A percentile compares a stretch with the other conserved stretches of the same genome.
Conservation (phyloP, 352 stramenopile genomes). For the Phytophthora podocarpi region DNA sequence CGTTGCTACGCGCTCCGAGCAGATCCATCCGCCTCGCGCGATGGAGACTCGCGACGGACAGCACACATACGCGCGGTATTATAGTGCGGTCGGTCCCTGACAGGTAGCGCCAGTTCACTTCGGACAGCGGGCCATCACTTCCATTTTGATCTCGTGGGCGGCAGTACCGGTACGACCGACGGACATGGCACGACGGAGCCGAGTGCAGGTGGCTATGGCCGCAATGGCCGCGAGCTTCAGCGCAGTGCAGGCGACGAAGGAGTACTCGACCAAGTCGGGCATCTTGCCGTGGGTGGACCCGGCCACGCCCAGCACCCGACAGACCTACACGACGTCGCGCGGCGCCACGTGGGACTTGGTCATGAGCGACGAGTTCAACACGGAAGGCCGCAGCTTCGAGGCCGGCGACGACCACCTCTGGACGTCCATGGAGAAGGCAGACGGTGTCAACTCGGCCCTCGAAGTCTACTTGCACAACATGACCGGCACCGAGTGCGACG, state of each 20-base stretch:
- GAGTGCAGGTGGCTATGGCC: background rate
- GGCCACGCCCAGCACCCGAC: slow-evolving; percentile 41
- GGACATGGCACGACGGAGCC: slow-evolving; percentile 3
- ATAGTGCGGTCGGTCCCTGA: background rate
- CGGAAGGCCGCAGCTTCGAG: slow-evolving; percentile 77
- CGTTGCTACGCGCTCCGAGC: slow-evolving; percentile 4
- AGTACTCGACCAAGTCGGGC: slow-evolving; percentile 60
- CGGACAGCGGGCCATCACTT: slow-evolving; percentile 25
- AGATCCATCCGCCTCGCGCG: slow-evolving; percentile 7
- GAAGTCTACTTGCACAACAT: slow-evolving; percentile 80
- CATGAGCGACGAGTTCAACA: slow-evolving; percentile 84
- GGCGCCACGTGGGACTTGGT: slow-evolving; percentile 64
- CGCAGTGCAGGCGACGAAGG: slow-evolving; percentile 10
- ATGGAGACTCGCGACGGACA: slow-evolving; percentile 19
- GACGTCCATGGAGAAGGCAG: slow-evolving; percentile 84
- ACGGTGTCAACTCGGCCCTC: slow-evolving; percentile 75
- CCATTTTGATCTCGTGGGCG: slow-evolving; percentile 5
- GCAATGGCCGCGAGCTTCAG: background rate
- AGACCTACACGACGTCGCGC: slow-evolving; percentile 58
- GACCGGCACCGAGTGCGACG: slow-evolving; percentile 61
- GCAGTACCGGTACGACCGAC: no score
- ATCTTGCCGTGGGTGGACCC: slow-evolving; percentile 70
- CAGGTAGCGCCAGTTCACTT: slow-evolving; percentile 10
- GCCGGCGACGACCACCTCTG: slow-evolving; percentile 95
- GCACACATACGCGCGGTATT: slow-evolving; percentile 8